These are phyloP conservation scores for Penicillium sp. DNA, from an alignment of 2,329 filamentous ascomycete genomes.

Conservation along the genomic window DNA sequence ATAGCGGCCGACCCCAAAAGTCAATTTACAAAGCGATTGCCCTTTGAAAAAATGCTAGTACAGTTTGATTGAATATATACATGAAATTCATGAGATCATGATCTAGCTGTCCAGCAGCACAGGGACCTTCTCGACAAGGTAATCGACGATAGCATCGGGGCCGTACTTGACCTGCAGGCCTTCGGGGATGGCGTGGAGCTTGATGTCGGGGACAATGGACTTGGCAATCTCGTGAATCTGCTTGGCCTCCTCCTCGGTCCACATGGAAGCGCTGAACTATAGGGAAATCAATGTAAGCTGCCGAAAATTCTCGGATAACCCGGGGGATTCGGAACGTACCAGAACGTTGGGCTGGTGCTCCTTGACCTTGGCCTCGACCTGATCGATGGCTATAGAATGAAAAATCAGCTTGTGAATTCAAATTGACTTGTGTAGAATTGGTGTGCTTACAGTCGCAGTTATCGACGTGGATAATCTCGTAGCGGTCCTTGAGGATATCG, in stretches of 20 bases:
- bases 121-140: slow-evolving; percentile 44
- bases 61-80: slow-evolving; percentile 6
- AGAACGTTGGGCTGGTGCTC: slow-evolving; percentile 56
- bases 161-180: slow-evolving; percentile 45
- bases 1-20: background rate
- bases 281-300: slow-evolving; percentile 8
- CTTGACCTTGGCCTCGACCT: slow-evolving; percentile 56
- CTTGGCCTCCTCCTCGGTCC: slow-evolving; percentile 46
- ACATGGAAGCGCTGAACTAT: slow-evolving; percentile 65
- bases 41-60: background rate
- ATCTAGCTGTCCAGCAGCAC: slow-evolving; percentile 35
- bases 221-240: slow-evolving; percentile 41
- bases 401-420: background rate
- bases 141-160: slow-evolving; percentile 45
- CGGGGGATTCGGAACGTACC: slow-evolving; percentile 39
- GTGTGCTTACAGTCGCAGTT: slow-evolving; percentile 60
- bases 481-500: slow-evolving; percentile 62
- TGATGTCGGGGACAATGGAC: slow-evolving; percentile 40
- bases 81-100: background rate
- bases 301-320: slow-evolving; percentile 8
- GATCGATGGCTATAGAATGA: slow-evolving; percentile 47
- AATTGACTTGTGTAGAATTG: background rate
- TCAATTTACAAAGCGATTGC: background rate
- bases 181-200: slow-evolving; percentile 44
- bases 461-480: slow-evolving; percentile 62